phyloP scores from a whole-genome alignment of 73 alveolate species.

The Paramecium sexaurelia region DNA sequence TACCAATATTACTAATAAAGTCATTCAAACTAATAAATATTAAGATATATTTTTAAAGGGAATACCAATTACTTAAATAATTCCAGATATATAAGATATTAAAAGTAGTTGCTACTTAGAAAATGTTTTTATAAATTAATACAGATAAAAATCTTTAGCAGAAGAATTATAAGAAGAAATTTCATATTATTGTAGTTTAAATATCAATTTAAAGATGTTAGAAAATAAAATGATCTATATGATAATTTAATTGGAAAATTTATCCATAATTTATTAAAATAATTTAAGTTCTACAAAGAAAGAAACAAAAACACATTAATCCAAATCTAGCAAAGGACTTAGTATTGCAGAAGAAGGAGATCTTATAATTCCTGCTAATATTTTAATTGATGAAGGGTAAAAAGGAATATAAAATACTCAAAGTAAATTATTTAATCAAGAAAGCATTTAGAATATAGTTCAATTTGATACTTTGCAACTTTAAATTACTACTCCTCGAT shows the following conservation, averaged over 20 bases:
- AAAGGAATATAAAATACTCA: not conserved
- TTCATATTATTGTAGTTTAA: not conserved
- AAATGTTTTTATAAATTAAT: not conserved
- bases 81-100: not conserved
- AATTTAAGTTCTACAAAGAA: not conserved
- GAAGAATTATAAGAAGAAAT: not conserved
- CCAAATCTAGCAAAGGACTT: not conserved
- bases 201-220: not conserved
- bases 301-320: not conserved
- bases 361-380: not conserved
- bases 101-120: not conserved
- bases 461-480: not conserved
- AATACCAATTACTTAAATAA: not conserved
- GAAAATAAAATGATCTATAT: not conserved
- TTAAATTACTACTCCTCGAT: not conserved
- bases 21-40: not conserved
- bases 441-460: not conserved
- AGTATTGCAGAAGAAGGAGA: not conserved
- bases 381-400: not conserved
- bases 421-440: not conserved
- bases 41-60: not conserved
- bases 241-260: not conserved
- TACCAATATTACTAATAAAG: not conserved
- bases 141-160: not conserved
- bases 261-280: not conserved